Evolutionary conservation across 192 early-diverging fungal species (phyloP), one percentile per base, ranked within the genome.

Genomic region (Coemansia sp.): DNA sequence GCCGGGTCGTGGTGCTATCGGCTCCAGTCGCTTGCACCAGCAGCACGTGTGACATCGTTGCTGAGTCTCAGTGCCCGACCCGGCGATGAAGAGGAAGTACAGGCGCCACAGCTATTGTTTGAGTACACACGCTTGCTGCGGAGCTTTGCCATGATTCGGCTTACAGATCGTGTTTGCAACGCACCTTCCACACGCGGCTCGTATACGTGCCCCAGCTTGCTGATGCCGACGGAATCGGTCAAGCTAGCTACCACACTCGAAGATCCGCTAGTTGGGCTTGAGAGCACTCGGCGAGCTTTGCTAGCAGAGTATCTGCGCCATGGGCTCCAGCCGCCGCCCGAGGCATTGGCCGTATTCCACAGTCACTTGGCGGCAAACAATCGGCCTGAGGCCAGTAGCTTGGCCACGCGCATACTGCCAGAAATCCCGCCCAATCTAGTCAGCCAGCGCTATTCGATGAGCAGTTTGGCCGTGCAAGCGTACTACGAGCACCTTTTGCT

Each of bases 401-500:
- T 70, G 12, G 60, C 71, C 12, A 27, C 63, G 17, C 20, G 39
- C 41, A 67, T 71, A 19, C 29, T 76, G 51, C 68, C 64, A 5
- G 29, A 62, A 14, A 40, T 64, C 10, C 45, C 35, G 36, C 77
- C 70, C 41, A 42, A 14, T 12, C 62, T 32, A 38, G 71, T 6
- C 40, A 27, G n/a, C 10, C 19, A 6, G 6, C 17, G 19, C 0
- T 15, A 20, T 7, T 35, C 32, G 1, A 29, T 56, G 27, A 54
- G 51, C 27, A 57, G 29, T 0, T 37, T 54, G 22, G 54, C 37
- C 0, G 36, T 43, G 0, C 71, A 66, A 56, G 58, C 59, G 22
- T 79, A 59, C 49, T 79, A 79, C 31, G 77, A 79, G 41, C 47
- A 59, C 38, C 60, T 70, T 46, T 15, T 79, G 24, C 27, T 31